Conservation (phyloP, 208 protist genomes). For the Angomonas desouzai region DNA sequence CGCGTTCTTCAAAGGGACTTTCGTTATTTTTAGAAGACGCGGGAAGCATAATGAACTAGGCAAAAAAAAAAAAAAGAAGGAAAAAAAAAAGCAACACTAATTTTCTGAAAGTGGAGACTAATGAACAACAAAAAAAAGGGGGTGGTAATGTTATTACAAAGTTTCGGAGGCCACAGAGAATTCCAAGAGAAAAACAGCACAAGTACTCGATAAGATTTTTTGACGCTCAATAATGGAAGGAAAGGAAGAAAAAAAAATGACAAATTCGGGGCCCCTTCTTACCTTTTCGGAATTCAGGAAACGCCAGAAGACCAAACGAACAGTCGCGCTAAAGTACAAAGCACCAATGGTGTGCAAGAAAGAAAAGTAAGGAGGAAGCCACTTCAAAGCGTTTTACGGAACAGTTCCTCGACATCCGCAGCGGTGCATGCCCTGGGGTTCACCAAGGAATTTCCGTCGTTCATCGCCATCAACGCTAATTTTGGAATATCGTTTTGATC, state of each 20-base stretch:
- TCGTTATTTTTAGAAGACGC: not conserved
- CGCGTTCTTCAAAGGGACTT: not conserved
- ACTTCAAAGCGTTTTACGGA: not conserved
- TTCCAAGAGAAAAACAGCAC: too few species aligned
- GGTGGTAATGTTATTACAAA: too few species aligned
- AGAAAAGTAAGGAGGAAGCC: not conserved
- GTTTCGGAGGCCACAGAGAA: too few species aligned
- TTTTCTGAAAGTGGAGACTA: not conserved
- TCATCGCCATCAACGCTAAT: not conserved
- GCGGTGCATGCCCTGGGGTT: not conserved
- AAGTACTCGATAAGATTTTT: too few species aligned
- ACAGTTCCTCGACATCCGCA: not conserved
- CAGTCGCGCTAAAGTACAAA: not conserved
- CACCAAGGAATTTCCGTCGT: not conserved
- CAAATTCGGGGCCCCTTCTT: not conserved
- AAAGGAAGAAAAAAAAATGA: not conserved
- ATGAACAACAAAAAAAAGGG: too few species aligned
- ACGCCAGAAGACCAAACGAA: not conserved
- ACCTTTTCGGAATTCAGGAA: not conserved
- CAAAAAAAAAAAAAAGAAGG: too few species aligned
- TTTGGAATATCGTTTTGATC: constrained; percentile 40
- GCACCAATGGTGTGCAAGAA: not conserved
- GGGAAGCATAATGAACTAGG: not conserved
- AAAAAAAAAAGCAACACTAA: not conserved
- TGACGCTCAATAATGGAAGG: not conserved